These are phyloP conservation scores for Oxalis stricta DNA, from an alignment of 441 rosid species.

Conservation along the genomic window DNA sequence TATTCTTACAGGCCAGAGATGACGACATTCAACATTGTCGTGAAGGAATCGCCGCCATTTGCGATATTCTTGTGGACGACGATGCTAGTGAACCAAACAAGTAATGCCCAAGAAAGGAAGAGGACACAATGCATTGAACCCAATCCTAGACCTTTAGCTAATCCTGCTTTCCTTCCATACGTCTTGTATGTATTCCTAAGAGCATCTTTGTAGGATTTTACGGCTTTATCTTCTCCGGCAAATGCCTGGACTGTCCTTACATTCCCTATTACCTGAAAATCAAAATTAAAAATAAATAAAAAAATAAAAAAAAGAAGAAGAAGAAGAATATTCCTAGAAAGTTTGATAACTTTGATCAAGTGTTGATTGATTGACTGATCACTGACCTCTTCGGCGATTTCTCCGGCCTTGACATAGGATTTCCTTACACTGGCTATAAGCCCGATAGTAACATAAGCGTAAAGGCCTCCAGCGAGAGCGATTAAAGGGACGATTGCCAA, in stretches of 20 bases:
- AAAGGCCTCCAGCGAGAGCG: conserved; percentile 84
- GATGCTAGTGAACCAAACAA: conserved; percentile 82
- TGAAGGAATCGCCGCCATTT: conserved; percentile 83
- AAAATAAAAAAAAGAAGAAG: no score
- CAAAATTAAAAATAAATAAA: no score
- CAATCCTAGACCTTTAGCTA: conserved; percentile 80
- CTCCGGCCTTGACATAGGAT: conserved; percentile 87
- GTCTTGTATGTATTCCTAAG: conserved; percentile 47
- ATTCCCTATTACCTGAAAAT: conserved; percentile 67
- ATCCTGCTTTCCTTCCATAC: conserved; percentile 73
- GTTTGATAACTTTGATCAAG: no score
- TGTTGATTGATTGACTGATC: neutral
- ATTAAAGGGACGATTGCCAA: conserved; percentile 84
- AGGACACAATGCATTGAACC: conserved; percentile 76
- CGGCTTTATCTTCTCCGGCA: conserved; percentile 83
- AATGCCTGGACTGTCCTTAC: conserved; percentile 95
- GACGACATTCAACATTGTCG: conserved; percentile 98
- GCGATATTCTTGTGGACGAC: conserved; percentile 76
- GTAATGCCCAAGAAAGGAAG: conserved; percentile 90
- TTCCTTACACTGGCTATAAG: conserved; percentile 66
- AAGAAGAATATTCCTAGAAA: no score
- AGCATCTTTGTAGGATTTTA: conserved; percentile 50
- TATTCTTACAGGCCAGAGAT: conserved; percentile 75
- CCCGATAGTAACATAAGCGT: conserved; percentile 80
- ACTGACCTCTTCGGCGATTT: conserved; percentile 88